Conservation (phyloP, 495 filamentous ascomycete species). For the Lepraria neglecta region DNA sequence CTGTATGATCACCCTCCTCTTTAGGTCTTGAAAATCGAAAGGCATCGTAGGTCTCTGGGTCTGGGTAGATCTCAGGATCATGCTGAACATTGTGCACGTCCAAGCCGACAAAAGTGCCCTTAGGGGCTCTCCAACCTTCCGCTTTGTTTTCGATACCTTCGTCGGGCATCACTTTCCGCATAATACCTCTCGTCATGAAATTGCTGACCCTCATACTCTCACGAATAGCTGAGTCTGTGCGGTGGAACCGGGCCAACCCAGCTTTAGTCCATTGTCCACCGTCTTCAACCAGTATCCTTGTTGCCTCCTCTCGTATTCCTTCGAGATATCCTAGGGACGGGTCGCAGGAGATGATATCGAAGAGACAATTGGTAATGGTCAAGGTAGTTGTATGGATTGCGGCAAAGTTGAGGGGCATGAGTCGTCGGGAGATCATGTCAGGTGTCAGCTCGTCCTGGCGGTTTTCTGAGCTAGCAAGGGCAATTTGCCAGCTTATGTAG, state of each 20-base stretch:
- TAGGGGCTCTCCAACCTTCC: slow-evolving; percentile 29
- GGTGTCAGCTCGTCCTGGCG: slow-evolving; percentile 21
- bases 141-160: slow-evolving; percentile 28
- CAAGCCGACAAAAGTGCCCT: slow-evolving; percentile 32
- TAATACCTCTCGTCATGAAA: slow-evolving; percentile 32
- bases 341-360: slow-evolving; percentile 40
- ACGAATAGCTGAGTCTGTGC: slow-evolving; percentile 37
- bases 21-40: slow-evolving; percentile 32
- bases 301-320: slow-evolving; percentile 35
- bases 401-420: slow-evolving; percentile 43
- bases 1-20: neutral
- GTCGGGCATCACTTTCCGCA: slow-evolving; percentile 33
- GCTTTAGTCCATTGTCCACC: slow-evolving; percentile 40
- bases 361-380: slow-evolving; percentile 39
- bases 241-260: slow-evolving; percentile 29
- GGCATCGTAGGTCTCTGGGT: slow-evolving; percentile 33
- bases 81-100: slow-evolving; percentile 31
- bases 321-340: slow-evolving; percentile 26
- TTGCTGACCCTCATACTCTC: slow-evolving; percentile 38
- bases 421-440: slow-evolving; percentile 33
- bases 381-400: slow-evolving; percentile 48
- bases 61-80: slow-evolving; percentile 31
- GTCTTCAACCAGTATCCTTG: slow-evolving; percentile 29
- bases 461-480: slow-evolving; percentile 24
- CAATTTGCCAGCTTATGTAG: slow-evolving; percentile 30